Evolutionary conservation across 2,329 filamentous ascomycete genomes (phyloP).

Genomic region (Pseudogymnoascus sp.): DNA sequence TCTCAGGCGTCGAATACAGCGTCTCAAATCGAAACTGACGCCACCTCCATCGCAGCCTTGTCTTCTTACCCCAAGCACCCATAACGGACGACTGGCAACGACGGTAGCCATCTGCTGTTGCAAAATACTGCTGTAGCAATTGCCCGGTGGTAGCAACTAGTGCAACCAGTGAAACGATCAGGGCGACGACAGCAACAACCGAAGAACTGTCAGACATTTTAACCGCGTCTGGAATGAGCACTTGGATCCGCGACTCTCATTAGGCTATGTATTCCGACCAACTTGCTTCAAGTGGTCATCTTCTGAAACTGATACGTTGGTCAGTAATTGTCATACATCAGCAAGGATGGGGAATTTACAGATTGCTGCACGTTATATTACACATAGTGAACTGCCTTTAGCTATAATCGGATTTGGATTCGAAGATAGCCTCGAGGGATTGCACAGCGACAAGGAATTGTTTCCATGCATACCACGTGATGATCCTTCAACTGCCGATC

Average conservation of each 20-base stretch:
- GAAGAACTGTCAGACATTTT: not conserved
- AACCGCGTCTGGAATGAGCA: not conserved
- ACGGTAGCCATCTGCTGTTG: constrained; percentile 33
- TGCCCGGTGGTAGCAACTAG: constrained; percentile 27
- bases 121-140: constrained; percentile 32
- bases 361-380: not conserved
- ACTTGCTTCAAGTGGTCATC: not conserved
- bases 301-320: not conserved
- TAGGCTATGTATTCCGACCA: not conserved
- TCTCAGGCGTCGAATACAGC: constrained; percentile 31
- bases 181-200: constrained; percentile 23
- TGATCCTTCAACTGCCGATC: not conserved
- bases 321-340: not conserved
- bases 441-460: not conserved
- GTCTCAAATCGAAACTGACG: constrained; percentile 33
- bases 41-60: constrained; percentile 25
- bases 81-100: constrained; percentile 31
- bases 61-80: constrained; percentile 27
- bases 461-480: not conserved
- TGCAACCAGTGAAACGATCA: constrained; percentile 30
- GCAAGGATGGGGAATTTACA: not conserved
- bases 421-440: not conserved
- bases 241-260: not conserved
- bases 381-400: not conserved
- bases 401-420: not conserved